Evolutionary conservation across 495 filamentous ascomycete species (phyloP).

Genomic region (Aspergillus avenaceus): DNA sequence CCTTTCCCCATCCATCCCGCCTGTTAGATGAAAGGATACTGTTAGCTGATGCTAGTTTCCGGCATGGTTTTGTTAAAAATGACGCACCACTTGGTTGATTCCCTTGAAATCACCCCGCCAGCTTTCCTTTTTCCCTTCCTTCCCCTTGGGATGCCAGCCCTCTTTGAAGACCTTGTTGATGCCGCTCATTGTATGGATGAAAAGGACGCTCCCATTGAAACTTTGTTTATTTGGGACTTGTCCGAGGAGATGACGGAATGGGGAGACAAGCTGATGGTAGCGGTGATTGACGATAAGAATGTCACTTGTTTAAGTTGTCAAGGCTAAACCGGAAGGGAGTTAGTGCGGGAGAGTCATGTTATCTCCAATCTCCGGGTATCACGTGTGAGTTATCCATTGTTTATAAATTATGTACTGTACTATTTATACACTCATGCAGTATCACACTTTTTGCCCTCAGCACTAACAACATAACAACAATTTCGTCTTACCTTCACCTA

Average conservation of each 20-base stretch:
- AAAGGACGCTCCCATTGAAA: no score
- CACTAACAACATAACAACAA: no score
- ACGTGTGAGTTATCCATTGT: no score
- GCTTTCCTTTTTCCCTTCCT: conserved; percentile 51
- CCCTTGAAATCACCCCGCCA: conserved; percentile 59
- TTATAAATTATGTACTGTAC: no score
- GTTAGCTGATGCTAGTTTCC: no score
- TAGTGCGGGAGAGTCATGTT: neutral
- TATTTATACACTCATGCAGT: no score
- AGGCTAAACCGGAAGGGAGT: neutral
- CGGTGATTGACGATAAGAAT: no score
- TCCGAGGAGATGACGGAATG: neutral
- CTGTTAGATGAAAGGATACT: conserved; percentile 14
- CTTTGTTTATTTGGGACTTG: no score
- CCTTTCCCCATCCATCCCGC: conserved; percentile 54
- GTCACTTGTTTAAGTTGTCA: no score
- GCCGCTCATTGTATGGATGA: conserved; percentile 47
- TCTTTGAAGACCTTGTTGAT: conserved; percentile 48
- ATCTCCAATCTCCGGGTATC: neutral
- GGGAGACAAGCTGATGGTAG: no score
- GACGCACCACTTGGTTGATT: conserved; percentile 53
- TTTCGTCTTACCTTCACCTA: neutral
- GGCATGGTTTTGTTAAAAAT: neutral
- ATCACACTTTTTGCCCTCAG: no score
- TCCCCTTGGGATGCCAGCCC: conserved; percentile 57